A percentile compares a stretch with the other conserved stretches of the same genome.
phyloP scores from a whole-genome alignment of 2,329 filamentous ascomycete genomes.

The Teratosphaeria viscida region DNA sequence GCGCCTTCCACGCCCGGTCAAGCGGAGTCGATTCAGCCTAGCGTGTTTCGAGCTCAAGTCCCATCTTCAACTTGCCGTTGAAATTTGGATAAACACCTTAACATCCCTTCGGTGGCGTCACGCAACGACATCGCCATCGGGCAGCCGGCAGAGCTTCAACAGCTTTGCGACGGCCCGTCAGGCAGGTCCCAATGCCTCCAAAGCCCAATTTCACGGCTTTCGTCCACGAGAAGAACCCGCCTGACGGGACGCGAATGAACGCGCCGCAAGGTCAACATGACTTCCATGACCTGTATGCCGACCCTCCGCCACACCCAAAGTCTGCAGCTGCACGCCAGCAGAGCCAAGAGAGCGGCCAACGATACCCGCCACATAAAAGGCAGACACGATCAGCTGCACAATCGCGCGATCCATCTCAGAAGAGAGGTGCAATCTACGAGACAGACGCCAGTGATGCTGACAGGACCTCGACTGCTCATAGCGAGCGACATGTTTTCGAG shows the following conservation, averaged over 20 bases:
- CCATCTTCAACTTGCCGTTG: not conserved
- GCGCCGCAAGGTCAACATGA: not conserved
- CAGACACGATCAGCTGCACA: not conserved
- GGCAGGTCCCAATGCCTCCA: not conserved
- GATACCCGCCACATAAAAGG: not conserved
- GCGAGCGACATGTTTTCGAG: not conserved
- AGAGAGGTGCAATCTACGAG: conserved; percentile 18
- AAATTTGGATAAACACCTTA: no score
- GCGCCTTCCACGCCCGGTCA: not conserved
- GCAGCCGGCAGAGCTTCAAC: conserved; percentile 1
- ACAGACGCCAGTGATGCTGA: conserved; percentile 30
- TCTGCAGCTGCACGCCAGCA: not conserved
- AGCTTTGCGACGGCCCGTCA: conserved; percentile 3
- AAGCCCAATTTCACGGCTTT: not conserved
- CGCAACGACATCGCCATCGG: not conserved
- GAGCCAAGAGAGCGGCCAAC: not conserved
- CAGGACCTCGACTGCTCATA: conserved; percentile 18
- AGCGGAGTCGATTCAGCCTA: not conserved
- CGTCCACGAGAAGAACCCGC: not conserved
- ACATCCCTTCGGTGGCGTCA: no score
- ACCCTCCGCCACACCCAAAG: not conserved
- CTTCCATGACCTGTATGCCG: not conserved
- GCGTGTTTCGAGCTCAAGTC: not conserved
- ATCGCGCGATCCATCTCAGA: not conserved
- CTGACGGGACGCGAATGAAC: not conserved